Conservation (phyloP, 2,329 filamentous ascomycete genomes). For the Davidsoniella virescens region DNA sequence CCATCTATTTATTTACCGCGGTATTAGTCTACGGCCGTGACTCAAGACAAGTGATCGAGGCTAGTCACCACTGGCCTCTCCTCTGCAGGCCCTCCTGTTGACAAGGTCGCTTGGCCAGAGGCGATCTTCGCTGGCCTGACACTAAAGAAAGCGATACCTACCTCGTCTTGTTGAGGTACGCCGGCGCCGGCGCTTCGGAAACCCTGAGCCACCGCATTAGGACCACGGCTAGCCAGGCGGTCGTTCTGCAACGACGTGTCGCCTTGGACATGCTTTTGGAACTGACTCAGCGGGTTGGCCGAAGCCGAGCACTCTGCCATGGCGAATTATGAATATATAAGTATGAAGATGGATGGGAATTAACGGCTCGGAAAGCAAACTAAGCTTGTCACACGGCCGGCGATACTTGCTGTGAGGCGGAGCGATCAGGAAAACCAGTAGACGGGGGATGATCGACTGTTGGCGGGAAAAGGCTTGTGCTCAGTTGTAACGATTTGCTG, state of each 20-base stretch:
- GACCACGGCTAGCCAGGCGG: conserved; percentile 60
- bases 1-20: conserved; percentile 43
- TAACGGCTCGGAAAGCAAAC: not conserved
- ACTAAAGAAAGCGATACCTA: conserved; percentile 19
- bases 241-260: conserved; percentile 91
- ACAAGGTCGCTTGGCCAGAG: too few species aligned
- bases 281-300: conserved; percentile 90
- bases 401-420: too few species aligned
- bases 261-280: conserved; percentile 92
- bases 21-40: not conserved
- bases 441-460: too few species aligned
- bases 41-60: conserved; percentile 2
- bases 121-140: too few species aligned
- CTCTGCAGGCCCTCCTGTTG: not conserved
- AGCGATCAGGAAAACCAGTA: too few species aligned
- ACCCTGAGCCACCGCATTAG: conserved; percentile 53
- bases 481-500: too few species aligned
- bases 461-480: too few species aligned
- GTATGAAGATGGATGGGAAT: too few species aligned
- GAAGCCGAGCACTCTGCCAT: conserved; percentile 94
- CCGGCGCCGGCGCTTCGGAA: conserved; percentile 59
- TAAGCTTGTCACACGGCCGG: conserved; percentile 24
- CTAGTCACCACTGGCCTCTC: conserved; percentile 16
- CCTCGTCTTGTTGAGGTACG: conserved; percentile 54
- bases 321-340: conserved; percentile 50